Conservation (phyloP, 352 stramenopile genomes). For the Globisporangium abappressorium region DNA sequence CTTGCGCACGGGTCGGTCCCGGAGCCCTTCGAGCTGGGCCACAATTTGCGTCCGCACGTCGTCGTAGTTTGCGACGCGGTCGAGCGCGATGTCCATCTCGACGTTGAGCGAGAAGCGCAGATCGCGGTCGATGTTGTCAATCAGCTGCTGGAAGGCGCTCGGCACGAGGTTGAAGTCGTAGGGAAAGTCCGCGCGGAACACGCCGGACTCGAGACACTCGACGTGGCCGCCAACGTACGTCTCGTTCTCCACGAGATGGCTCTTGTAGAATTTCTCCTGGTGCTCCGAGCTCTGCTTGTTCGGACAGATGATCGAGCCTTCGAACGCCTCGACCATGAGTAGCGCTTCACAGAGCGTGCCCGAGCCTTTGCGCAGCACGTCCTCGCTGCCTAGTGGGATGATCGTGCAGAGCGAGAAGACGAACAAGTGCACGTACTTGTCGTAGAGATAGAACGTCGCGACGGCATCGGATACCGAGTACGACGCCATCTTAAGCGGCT, state of each 20-base stretch:
- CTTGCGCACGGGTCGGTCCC: conserved; percentile 89
- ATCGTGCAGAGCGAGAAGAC: conserved; percentile 99
- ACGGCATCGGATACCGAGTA: conserved; percentile 99
- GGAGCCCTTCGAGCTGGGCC: conserved; percentile 90
- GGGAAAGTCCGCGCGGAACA: conserved; percentile 98
- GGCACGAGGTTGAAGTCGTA: conserved; percentile 97
- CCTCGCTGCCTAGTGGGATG: conserved; percentile 97
- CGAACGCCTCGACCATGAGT: conserved; percentile 98
- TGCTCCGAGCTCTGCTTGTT: conserved; percentile 95
- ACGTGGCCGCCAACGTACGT: conserved; percentile 99
- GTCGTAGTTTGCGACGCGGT: conserved; percentile 90
- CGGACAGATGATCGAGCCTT: conserved; percentile 96
- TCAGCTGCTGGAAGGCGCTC: conserved; percentile 92
- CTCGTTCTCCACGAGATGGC: conserved; percentile 96
- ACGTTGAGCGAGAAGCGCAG: conserved; percentile 96
- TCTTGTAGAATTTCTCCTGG: conserved; percentile 85
- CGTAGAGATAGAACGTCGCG: conserved; percentile 99
- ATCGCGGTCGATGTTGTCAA: conserved; percentile 97
- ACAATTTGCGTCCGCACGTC: conserved; percentile 91
- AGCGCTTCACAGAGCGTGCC: conserved; percentile 99
- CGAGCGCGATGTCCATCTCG: conserved; percentile 83
- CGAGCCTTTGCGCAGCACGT: conserved; percentile 95
- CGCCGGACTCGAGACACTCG: conserved; percentile 97
- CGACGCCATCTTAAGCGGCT: conserved; percentile 96
- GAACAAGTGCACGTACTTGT: conserved; percentile 99